A percentile compares a stretch with the other conserved stretches of the same genome.
Evolutionary conservation across 441 rosid genomes (phyloP).

Genomic region (Hypseocharis bilobata): DNA sequence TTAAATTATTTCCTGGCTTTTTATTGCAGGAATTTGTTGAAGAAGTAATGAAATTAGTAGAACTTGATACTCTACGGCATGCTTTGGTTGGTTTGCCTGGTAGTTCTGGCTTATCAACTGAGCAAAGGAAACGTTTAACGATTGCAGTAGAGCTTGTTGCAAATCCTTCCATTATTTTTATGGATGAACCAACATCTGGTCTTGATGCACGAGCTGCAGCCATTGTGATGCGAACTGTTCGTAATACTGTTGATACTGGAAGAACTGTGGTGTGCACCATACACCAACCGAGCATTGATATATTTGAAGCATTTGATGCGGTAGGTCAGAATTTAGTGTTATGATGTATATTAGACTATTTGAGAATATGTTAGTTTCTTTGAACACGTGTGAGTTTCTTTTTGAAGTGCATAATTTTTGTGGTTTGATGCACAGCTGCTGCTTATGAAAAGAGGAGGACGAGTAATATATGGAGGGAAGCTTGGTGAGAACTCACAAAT

Average conservation of each 20-base stretch:
- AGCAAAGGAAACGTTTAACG: conserved; percentile 82
- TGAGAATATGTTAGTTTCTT: too few species aligned
- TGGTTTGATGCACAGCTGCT: conserved; percentile 48
- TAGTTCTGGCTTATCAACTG: conserved; percentile 74
- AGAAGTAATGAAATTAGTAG: conserved; percentile 85
- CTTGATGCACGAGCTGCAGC: conserved; percentile 98
- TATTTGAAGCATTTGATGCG: conserved; percentile 93
- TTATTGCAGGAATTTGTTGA: conserved; percentile 74
- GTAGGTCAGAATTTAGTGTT: conserved; percentile 30
- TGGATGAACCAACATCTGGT: conserved; percentile 98
- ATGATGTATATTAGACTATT: not conserved
- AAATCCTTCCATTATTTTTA: conserved; percentile 83
- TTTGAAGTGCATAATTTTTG: conserved; percentile 15
- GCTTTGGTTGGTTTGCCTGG: conserved; percentile 87
- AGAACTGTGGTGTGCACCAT: conserved; percentile 91
- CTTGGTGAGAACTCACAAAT: conserved; percentile 57
- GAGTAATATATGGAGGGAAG: conserved; percentile 75
- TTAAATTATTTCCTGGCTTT: conserved; percentile 14
- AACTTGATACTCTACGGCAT: conserved; percentile 58
- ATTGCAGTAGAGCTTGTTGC: conserved; percentile 96
- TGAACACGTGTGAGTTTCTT: conserved; percentile 9
- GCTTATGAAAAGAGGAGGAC: conserved; percentile 95
- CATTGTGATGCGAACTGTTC: conserved; percentile 90
- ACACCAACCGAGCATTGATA: conserved; percentile 89
- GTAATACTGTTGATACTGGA: conserved; percentile 93